Conservation (phyloP, 345 rosid genomes). For the Salix viminalis region DNA sequence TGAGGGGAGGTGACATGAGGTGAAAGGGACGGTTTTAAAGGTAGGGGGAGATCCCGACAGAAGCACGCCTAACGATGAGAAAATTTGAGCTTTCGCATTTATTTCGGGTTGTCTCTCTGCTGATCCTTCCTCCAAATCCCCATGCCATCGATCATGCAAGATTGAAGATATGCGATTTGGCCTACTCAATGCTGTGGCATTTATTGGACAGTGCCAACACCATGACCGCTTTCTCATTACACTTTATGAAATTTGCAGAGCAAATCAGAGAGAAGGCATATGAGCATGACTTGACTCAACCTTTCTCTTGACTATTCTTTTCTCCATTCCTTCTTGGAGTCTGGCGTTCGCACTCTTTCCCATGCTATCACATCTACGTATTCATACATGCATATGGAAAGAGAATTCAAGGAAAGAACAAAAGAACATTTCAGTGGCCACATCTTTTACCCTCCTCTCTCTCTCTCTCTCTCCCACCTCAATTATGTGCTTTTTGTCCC, state of each 20-base stretch:
- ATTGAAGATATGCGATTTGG: constrained; percentile 10
- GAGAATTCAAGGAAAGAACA: constrained; percentile 1
- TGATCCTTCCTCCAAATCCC: constrained; percentile 13
- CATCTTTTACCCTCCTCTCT: not conserved
- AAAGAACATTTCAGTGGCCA: constrained; percentile 8
- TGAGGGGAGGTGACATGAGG: not conserved
- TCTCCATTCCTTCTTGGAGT: constrained; percentile 27
- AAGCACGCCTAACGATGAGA: constrained; percentile 19
- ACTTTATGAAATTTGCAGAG: not conserved
- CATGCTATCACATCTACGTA: not conserved
- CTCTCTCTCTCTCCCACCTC: constrained; percentile 17
- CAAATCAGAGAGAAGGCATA: not conserved
- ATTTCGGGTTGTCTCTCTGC: constrained; percentile 38
- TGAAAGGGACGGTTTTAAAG: constrained; percentile 23
- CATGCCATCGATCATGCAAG: not conserved
- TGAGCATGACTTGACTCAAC: constrained; percentile 43
- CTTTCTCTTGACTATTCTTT: constrained; percentile 18
- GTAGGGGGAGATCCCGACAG: constrained; percentile 33
- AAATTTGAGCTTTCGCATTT: constrained; percentile 20
- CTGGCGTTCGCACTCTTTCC: constrained; percentile 37
- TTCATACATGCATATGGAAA: not conserved
- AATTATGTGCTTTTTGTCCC: constrained; percentile 44
- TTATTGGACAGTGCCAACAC: constrained; percentile 54
- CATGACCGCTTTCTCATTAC: constrained; percentile 10
- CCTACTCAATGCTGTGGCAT: constrained; percentile 33